These are phyloP conservation scores for Ceratonia siliqua DNA, from an alignment of 306 rosid species.

Conservation along the genomic window DNA sequence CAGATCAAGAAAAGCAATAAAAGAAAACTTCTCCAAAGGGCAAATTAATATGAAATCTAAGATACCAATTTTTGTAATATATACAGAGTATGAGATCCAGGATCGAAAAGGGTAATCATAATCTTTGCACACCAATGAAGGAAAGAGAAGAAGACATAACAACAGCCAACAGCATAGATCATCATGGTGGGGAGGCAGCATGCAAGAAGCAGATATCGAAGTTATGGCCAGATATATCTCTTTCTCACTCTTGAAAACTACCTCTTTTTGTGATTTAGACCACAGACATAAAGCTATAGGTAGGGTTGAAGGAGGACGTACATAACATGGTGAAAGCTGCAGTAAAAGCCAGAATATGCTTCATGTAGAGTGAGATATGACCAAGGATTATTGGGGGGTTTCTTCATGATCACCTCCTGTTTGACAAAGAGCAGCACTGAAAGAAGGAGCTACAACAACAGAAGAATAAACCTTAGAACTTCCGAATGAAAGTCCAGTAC, in stretches of 20 bases:
- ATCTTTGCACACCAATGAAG: neutral
- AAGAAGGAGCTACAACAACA: constrained; percentile 93
- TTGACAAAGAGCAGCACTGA: constrained; percentile 48
- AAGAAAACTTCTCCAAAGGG: constrained; percentile 1
- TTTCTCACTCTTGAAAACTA: constrained; percentile 14
- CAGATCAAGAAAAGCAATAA: neutral
- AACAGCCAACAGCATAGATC: neutral
- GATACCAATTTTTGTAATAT: neutral
- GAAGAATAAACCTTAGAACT: constrained; percentile 88
- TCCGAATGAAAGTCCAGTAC: constrained; percentile 58
- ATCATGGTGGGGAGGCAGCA: constrained; percentile 21
- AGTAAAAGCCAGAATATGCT: constrained; percentile 5
- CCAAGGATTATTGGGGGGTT: neutral
- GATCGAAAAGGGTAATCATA: neutral
- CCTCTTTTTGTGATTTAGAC: neutral
- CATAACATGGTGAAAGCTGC: neutral
- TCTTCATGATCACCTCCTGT: constrained; percentile 11
- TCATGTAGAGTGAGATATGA: neutral
- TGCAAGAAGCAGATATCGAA: constrained; percentile 34
- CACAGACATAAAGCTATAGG: neutral
- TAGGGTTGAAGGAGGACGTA: constrained; percentile 18
- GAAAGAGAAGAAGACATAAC: neutral
- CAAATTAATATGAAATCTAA: neutral
- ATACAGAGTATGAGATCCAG: constrained; percentile 7
- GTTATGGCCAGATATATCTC: too few species aligned